These are phyloP conservation scores for Aspergillus unguis DNA, from an alignment of 2,329 filamentous ascomycete genomes.

Conservation along the genomic window DNA sequence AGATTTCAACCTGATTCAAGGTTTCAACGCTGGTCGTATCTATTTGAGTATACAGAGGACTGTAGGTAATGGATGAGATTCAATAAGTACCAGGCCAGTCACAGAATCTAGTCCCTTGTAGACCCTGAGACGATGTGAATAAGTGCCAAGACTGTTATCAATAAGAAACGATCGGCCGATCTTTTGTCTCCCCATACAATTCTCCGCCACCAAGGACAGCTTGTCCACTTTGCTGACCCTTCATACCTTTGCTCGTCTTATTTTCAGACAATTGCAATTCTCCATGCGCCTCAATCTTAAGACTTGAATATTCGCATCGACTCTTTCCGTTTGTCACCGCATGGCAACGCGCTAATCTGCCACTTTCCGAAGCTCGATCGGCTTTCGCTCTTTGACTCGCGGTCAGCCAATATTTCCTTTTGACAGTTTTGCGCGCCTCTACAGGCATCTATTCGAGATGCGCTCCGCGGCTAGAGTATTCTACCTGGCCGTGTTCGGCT, in stretches of 20 bases:
- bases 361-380: constrained; percentile 1
- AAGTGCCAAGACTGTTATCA: constrained; percentile 6
- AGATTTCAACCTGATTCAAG: no score
- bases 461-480: constrained; percentile 54
- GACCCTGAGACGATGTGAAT: neutral
- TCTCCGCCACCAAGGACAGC: constrained; percentile 24
- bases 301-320: neutral
- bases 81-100: no score
- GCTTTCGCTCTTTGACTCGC: neutral
- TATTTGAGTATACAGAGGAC: neutral
- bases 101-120: neutral
- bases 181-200: constrained; percentile 9
- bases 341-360: neutral
- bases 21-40: no score
- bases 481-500: constrained; percentile 60
- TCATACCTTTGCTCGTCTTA: constrained; percentile 7
- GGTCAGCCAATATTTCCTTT: neutral
- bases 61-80: no score
- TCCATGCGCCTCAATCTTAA: neutral
- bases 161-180: constrained; percentile 13
- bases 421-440: neutral
- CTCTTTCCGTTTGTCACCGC: neutral
- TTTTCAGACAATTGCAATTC: neutral
- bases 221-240: constrained; percentile 23
- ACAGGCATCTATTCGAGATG: constrained; percentile 40